phyloP scores from a whole-genome alignment of 805 yeast species.

The Metschnikowia amazonensis region DNA sequence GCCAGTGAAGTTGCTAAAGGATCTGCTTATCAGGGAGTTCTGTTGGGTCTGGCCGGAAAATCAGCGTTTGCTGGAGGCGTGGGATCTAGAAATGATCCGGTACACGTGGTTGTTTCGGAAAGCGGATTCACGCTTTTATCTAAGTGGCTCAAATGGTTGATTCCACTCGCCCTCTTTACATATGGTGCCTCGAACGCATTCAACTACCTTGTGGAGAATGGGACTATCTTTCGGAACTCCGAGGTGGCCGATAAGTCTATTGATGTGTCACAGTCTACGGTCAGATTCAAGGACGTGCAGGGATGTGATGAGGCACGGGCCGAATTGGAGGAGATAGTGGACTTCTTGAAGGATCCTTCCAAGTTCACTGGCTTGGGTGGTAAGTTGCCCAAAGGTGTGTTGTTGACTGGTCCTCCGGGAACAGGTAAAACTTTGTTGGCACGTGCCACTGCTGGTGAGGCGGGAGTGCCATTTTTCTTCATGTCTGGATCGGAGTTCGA shows the following conservation, averaged over 20 bases:
- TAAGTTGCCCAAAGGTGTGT: conserved; percentile 93
- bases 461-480: conserved; percentile 96
- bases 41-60: conserved; percentile 14
- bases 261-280: conserved; percentile 81
- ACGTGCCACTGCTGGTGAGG: conserved; percentile 98
- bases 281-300: conserved; percentile 86
- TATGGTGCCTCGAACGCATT: conserved; percentile 80
- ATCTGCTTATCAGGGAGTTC: conserved; percentile 9
- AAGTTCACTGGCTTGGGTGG: conserved; percentile 97
- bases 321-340: conserved; percentile 97
- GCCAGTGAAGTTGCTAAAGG: conserved; percentile 23
- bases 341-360: conserved; percentile 91
- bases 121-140: conserved; percentile 72
- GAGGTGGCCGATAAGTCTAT: conserved; percentile 75
- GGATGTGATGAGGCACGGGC: conserved; percentile 99
- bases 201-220: conserved; percentile 75
- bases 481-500: conserved; percentile 99
- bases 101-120: conserved; percentile 91
- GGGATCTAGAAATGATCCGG: conserved; percentile 77
- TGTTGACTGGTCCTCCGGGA: conserved; percentile 98
- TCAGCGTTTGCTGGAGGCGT: conserved; percentile 31
- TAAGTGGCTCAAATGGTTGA: conserved; percentile 84
- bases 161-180: conserved; percentile 73
- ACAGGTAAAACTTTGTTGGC: conserved; percentile 97
- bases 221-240: conserved; percentile 71